Evolutionary conservation across 2,329 filamentous ascomycete genomes (phyloP).

Genomic region (Triangularia verruculosa): DNA sequence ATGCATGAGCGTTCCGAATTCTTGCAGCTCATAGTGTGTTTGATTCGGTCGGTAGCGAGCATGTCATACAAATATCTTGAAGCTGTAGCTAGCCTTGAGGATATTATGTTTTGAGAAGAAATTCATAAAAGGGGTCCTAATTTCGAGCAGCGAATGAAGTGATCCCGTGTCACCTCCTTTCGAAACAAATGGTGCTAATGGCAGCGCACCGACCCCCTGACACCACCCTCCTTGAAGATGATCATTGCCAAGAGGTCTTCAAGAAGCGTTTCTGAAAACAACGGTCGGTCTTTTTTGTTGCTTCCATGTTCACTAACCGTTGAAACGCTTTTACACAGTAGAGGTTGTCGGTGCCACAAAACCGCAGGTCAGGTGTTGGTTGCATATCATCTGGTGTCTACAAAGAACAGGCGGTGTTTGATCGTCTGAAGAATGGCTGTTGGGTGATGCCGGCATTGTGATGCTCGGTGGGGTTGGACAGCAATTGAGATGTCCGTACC

Average conservation of each 20-base stretch:
- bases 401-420: neutral
- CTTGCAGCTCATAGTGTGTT: neutral
- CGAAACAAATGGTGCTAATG: constrained; percentile 5
- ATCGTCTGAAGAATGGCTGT: neutral
- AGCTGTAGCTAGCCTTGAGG: neutral
- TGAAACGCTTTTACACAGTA: neutral
- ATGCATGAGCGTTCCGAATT: neutral
- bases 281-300: neutral
- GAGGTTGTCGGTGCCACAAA: neutral
- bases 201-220: constrained; percentile 7
- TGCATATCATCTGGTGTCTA: neutral
- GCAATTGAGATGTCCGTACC: neutral
- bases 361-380: neutral
- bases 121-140: neutral
- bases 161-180: constrained; percentile 1
- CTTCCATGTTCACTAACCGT: neutral
- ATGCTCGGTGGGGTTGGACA: neutral
- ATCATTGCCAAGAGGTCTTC: neutral
- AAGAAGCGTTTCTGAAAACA: neutral
- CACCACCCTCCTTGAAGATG: neutral
- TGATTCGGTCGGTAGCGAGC: neutral
- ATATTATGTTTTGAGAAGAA: neutral
- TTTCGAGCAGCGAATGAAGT: neutral
- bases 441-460: neutral
- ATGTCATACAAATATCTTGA: neutral